These are phyloP conservation scores for Trypanosoma scelopori DNA, from an alignment of 208 protist genomes.

Conservation along the genomic window DNA sequence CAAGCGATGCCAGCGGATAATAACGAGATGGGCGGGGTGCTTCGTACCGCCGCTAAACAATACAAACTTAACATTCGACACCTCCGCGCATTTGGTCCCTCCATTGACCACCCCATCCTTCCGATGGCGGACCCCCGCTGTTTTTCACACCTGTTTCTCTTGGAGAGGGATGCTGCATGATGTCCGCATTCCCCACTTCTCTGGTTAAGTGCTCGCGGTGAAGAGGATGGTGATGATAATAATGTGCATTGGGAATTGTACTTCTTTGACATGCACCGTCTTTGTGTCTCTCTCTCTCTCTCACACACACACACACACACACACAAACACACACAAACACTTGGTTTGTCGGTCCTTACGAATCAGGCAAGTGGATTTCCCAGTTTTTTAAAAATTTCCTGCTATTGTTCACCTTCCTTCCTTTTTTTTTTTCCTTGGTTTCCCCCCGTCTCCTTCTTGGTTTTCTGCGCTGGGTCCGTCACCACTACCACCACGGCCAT, in stretches of 20 bases:
- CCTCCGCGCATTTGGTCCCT: slow-evolving; percentile 64
- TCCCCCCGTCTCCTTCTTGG: no score
- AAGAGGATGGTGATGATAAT: neutral
- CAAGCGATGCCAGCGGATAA: slow-evolving; percentile 22
- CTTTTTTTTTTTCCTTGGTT: no score
- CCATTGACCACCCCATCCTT: slow-evolving; percentile 64
- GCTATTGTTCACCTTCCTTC: no score
- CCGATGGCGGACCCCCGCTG: slow-evolving; percentile 46
- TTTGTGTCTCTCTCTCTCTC: neutral
- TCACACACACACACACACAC: no score
- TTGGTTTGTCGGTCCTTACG: no score
- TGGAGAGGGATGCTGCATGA: slow-evolving; percentile 32
- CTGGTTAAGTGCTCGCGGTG: neutral
- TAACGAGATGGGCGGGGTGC: slow-evolving; percentile 34
- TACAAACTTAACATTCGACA: slow-evolving; percentile 51
- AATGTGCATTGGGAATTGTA: neutral
- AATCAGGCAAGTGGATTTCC: no score
- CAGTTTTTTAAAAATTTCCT: slow-evolving; percentile 2
- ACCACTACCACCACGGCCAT: no score
- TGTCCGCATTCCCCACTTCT: neutral
- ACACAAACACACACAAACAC: no score
- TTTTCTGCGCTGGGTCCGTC: no score
- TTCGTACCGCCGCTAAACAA: slow-evolving; percentile 46
- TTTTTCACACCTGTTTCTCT: slow-evolving; percentile 64
- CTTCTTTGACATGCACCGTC: neutral